Evolutionary conservation across 139 green algal species (phyloP).

Genomic region (Medakamo hakoo): DNA sequence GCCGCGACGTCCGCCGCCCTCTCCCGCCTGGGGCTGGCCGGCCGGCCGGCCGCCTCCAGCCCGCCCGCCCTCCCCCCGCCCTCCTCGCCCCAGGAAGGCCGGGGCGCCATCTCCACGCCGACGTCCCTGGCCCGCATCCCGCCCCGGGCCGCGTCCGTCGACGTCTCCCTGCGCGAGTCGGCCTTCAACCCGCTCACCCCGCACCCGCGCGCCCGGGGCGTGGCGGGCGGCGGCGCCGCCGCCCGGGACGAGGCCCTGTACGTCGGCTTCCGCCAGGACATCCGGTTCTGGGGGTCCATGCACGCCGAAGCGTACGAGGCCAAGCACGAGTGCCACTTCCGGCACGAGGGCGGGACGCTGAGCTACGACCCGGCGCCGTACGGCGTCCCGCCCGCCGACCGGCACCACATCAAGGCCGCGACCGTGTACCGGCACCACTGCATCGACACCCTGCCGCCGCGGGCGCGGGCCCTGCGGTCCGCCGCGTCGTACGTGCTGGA

Average conservation of each 20-base stretch:
- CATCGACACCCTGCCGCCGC: conserved; percentile 3
- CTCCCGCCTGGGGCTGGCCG: too few relatives aligned
- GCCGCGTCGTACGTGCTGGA: conserved; percentile 5
- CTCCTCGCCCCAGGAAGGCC: too few relatives aligned
- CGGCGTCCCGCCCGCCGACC: background rate
- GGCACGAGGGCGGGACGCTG: conserved; percentile 9
- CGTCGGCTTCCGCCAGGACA: conserved; percentile 11
- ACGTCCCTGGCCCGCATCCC: background rate
- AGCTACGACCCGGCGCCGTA: conserved; percentile 13
- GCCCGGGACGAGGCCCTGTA: conserved; percentile 11
- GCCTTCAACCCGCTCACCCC: conserved; percentile 12
- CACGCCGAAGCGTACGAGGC: conserved; percentile 9
- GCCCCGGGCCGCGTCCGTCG: background rate
- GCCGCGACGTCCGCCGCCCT: background rate
- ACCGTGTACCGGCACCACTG: conserved; percentile 13
- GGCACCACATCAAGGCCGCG: conserved; percentile 14
- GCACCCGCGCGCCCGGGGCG: conserved; percentile 1
- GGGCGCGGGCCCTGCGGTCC: background rate
- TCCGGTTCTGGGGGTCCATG: conserved; percentile 7
- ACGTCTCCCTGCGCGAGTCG: conserved; percentile 10
- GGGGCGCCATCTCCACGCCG: too few relatives aligned
- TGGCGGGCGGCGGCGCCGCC: too few relatives aligned
- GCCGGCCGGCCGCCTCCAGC: too few relatives aligned
- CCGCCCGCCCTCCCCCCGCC: too few relatives aligned
- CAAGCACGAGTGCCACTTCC: conserved; percentile 13